Evolutionary conservation across 1,139 yeast species (phyloP).

Genomic region (Suhomyces chickasaworum): DNA sequence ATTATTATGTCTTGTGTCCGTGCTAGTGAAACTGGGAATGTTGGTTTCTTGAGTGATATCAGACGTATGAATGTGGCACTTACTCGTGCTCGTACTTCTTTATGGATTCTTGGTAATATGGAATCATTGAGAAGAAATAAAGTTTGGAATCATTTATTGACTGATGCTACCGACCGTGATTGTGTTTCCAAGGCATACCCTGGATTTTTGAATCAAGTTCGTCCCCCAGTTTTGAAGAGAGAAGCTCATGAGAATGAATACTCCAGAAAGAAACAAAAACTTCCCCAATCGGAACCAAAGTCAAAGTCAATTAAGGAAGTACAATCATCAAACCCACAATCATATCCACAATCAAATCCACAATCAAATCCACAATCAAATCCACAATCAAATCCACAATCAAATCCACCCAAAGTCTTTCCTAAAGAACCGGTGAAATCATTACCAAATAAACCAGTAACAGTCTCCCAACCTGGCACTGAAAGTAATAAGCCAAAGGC

Average conservation of each 20-base stretch:
- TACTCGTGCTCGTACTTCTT: conserved; percentile 88
- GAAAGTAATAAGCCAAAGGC: neutral
- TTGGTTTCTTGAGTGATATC: conserved; percentile 86
- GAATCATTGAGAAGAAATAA: conserved; percentile 60
- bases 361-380: too few species aligned
- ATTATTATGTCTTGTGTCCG: conserved; percentile 94
- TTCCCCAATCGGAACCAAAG: neutral
- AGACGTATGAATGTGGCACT: conserved; percentile 96
- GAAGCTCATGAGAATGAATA: neutral
- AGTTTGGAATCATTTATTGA: conserved; percentile 69
- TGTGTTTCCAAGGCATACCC: conserved; percentile 37
- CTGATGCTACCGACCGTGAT: conserved; percentile 59
- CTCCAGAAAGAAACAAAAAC: conserved; percentile 8
- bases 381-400: too few species aligned
- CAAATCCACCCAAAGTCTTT: too few species aligned
- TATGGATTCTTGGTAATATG: conserved; percentile 89
- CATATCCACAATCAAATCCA: too few species aligned
- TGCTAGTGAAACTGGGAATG: conserved; percentile 66
- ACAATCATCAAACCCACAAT: too few species aligned
- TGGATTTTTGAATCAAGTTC: conserved; percentile 32
- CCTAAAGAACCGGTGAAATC: neutral
- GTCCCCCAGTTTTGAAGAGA: conserved; percentile 3
- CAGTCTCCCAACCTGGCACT: neutral
- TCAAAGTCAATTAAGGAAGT: too few species aligned
- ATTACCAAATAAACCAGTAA: neutral